phyloP scores from a whole-genome alignment of 768 basidiomycete genomes.

The Boletus subparvulus region DNA sequence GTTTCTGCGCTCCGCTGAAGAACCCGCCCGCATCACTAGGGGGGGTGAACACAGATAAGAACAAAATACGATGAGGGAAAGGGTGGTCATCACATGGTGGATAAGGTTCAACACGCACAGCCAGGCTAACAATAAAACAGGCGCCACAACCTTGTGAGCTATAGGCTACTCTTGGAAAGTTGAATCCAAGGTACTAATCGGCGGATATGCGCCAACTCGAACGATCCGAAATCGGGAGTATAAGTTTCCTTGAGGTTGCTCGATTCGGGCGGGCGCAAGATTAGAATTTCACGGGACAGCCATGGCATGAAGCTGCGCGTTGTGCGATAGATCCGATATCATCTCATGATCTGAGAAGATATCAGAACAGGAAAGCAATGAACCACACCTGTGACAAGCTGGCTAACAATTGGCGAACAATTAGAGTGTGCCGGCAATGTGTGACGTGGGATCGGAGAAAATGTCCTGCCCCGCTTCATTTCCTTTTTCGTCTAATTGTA shows the following conservation, averaged over 20 bases:
- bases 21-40: too few relatives aligned
- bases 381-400: constrained; percentile 10
- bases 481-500: constrained; percentile 39
- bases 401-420: constrained; percentile 28
- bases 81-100: background rate
- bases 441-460: constrained; percentile 24
- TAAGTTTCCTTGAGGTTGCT: constrained; percentile 32
- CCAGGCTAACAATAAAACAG: constrained; percentile 20
- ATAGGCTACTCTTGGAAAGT: constrained; percentile 15
- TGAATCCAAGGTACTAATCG: constrained; percentile 2
- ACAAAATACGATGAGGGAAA: background rate
- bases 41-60: background rate
- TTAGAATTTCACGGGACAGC: constrained; percentile 17
- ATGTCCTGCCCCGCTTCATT: constrained; percentile 14
- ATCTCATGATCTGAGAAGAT: constrained; percentile 12
- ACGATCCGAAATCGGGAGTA: constrained; percentile 20
- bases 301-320: constrained; percentile 5
- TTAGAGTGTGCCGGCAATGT: constrained; percentile 28
- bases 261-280: constrained; percentile 28
- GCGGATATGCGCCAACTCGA: constrained; percentile 3
- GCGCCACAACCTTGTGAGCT: constrained; percentile 12
- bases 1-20: background rate
- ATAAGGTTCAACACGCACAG: constrained; percentile 25
- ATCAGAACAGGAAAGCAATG: constrained; percentile 15
- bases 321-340: constrained; percentile 27